Evolutionary conservation across 2,329 filamentous ascomycete genomes (phyloP).

Genomic region (Penicillium sp.): DNA sequence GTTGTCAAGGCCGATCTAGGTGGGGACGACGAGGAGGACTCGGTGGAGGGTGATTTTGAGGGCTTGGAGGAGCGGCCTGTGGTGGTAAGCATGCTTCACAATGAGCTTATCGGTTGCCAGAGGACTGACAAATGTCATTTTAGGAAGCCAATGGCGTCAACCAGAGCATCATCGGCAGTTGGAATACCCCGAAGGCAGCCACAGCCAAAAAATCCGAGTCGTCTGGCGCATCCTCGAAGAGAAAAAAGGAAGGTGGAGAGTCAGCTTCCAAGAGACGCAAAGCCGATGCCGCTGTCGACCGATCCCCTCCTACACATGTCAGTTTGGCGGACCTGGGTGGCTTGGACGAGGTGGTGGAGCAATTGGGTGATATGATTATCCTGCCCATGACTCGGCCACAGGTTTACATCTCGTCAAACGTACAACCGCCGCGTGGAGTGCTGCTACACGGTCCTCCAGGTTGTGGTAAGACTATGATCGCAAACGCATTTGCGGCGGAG

Average conservation of each 20-base stretch:
- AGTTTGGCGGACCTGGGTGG: conserved; percentile 74
- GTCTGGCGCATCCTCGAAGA: conserved; percentile 45
- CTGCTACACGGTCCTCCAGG: conserved; percentile 81
- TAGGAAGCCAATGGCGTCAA: conserved; percentile 65
- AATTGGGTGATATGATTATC: conserved; percentile 70
- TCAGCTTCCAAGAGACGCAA: conserved; percentile 67
- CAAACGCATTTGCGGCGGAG: conserved; percentile 74
- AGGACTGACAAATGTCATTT: not conserved
- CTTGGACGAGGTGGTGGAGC: conserved; percentile 68
- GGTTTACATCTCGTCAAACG: conserved; percentile 64
- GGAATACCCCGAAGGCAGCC: conserved; percentile 45
- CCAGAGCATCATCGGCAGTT: conserved; percentile 62
- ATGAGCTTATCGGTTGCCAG: not conserved
- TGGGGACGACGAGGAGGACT: conserved; percentile 54
- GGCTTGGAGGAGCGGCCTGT: conserved; percentile 44
- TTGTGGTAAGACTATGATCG: conserved; percentile 83
- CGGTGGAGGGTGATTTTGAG: conserved; percentile 53
- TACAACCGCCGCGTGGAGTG: conserved; percentile 72
- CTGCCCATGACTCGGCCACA: conserved; percentile 70
- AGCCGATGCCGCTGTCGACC: conserved; percentile 57
- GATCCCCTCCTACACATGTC: conserved; percentile 66
- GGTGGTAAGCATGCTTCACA: conserved; percentile 26
- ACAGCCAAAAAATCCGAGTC: conserved; percentile 31
- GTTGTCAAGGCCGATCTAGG: conserved; percentile 68
- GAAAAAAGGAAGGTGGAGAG: conserved; percentile 65